phyloP scores from a whole-genome alignment of 345 rosid species.

The Sonneratia alba region DNA sequence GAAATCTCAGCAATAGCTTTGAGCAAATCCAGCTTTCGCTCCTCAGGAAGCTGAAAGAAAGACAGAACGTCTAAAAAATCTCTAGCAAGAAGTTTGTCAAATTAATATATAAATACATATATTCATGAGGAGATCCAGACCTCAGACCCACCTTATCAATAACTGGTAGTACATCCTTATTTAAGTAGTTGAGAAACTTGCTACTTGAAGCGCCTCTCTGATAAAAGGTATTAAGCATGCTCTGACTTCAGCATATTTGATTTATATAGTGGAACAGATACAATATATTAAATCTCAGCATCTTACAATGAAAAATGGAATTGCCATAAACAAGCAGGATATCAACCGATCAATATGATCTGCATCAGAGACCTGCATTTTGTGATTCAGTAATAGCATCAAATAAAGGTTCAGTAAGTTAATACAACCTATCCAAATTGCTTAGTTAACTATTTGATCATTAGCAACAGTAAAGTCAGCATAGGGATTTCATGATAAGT shows the following conservation, averaged over 20 bases:
- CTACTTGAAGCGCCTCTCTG: slow-evolving; percentile 93
- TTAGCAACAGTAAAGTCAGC: neutral
- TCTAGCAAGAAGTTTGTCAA: neutral
- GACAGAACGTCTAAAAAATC: neutral
- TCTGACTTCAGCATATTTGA: slow-evolving; percentile 1
- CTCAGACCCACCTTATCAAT: slow-evolving; percentile 62
- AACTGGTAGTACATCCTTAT: slow-evolving; percentile 80
- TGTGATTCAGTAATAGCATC: neutral
- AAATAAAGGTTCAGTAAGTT: neutral
- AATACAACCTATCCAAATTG: neutral
- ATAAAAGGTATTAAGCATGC: slow-evolving; percentile 9
- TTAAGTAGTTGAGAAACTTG: slow-evolving; percentile 82
- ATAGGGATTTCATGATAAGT: neutral
- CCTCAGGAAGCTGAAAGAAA: slow-evolving; percentile 78
- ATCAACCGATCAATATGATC: slow-evolving; percentile 95
- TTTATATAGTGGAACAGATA: slow-evolving; percentile 5
- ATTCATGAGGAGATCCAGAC: neutral
- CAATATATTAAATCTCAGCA: slow-evolving; percentile 4
- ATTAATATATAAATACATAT: too few species aligned
- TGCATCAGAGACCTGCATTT: slow-evolving; percentile 70
- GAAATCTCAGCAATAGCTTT: slow-evolving; percentile 92
- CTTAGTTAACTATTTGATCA: neutral
- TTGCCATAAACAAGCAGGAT: slow-evolving; percentile 86
- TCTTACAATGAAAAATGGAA: slow-evolving; percentile 88
- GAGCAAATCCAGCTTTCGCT: slow-evolving; percentile 89